Base-by-base conservation (phyloP, 768 basidiomycete genomes). In the Termitomyces sp. region DNA sequence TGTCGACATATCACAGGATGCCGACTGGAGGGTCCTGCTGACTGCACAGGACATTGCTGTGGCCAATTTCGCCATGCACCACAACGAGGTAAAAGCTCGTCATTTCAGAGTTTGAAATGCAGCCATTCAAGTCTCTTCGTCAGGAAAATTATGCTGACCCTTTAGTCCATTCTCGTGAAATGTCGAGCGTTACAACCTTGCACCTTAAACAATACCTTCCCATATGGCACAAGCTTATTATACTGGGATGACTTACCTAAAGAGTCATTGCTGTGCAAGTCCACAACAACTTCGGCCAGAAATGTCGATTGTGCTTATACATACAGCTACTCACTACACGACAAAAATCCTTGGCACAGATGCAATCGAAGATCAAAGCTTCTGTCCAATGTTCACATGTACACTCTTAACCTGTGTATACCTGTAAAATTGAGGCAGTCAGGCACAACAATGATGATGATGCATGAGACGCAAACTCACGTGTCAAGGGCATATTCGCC, bases 401-500 rank as follows among this genome's bases (percentile, higher is more conserved):
- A 66, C 64, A 43, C 58, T 56, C 51, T 66, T 66, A n/a, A 66
- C 63, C 12, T 66, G 63, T 1, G 65, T 66, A n/a, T 66, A 64
- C 18, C 63, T 65, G 20, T n/a, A 30, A 18, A 54, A 28, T 22
- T 43, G 12, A 28, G 36, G 40, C 3, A 54, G 33, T 50, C 18
- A 55, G 53, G 0, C n/a, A 22, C 35, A 24, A 18, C 22, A 14
- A 22, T n/a, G 13, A 0, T 26, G 26, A 30, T 18, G 32, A 47
- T 12, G 35, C 22, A 52, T 3, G 12, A 44, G 16, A 38, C 3
- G 22, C 10, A 45, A 24, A 61, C 63, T 20, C 46, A 67, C 65
- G 59, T 68, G 28, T 66, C 68, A 18, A 68, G 54, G 7, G 68
- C 68, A 49, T 69, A 69, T 48, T 68, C 58, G 16, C 68, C 68